Conservation (phyloP, 2,329 filamentous ascomycete species). For the Scedosporium apiospermum region DNA sequence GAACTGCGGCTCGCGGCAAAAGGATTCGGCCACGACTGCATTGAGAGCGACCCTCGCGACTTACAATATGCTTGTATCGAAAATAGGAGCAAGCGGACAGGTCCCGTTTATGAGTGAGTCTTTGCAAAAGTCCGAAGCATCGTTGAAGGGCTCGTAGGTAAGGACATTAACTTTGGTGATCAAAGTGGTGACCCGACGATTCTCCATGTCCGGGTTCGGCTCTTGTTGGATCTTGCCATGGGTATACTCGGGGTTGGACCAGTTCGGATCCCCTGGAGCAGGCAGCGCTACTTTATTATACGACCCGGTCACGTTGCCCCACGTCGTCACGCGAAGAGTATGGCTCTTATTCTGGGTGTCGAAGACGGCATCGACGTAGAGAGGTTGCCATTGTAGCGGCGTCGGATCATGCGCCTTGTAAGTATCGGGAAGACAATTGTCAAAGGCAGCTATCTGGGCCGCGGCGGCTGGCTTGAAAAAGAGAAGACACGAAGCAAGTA, state of each 20-base stretch:
- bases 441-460: constrained; percentile 58
- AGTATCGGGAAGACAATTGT: constrained; percentile 68
- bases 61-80: constrained; percentile 37
- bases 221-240: constrained; percentile 69
- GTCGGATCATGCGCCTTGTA: constrained; percentile 46
- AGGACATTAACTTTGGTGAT: constrained; percentile 63
- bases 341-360: constrained; percentile 50
- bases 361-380: constrained; percentile 66
- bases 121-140: constrained; percentile 56
- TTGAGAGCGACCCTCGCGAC: constrained; percentile 11
- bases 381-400: constrained; percentile 70
- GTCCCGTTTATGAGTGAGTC: constrained; percentile 45
- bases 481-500: constrained; percentile 25
- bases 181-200: constrained; percentile 62
- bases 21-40: too few relatives aligned
- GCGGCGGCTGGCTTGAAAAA: constrained; percentile 38
- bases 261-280: constrained; percentile 44
- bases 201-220: constrained; percentile 32
- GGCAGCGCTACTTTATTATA: constrained; percentile 50
- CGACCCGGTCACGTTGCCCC: constrained; percentile 82
- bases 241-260: constrained; percentile 50
- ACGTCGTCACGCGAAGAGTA: constrained; percentile 68
- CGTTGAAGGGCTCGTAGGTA: constrained; percentile 61
- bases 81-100: constrained; percentile 71
- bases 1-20: not conserved